Evolutionary conservation across 805 yeast species (phyloP).

Genomic region (Cephaloascus fragrans): DNA sequence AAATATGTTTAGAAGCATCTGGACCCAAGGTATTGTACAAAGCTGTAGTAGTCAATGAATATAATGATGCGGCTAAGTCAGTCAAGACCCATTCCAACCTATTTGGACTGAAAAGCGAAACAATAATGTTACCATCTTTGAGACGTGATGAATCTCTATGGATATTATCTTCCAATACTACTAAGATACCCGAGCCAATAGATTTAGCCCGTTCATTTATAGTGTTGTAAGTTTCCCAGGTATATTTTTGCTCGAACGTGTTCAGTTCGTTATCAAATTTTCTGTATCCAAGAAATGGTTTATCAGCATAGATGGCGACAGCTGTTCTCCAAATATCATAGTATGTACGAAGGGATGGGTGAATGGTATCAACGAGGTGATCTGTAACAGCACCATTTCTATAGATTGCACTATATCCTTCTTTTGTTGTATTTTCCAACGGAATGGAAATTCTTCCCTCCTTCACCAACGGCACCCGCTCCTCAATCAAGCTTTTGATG

Average conservation of each 20-base stretch:
- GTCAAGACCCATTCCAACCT: slow-evolving; percentile 26
- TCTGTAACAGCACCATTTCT: slow-evolving; percentile 11
- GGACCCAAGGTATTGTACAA: slow-evolving; percentile 31
- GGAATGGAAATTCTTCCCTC: neutral
- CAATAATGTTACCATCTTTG: slow-evolving; percentile 10
- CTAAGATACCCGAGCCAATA: slow-evolving; percentile 12
- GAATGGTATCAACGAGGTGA: slow-evolving; percentile 12
- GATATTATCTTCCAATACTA: slow-evolving; percentile 9
- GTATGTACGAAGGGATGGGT: slow-evolving; percentile 27
- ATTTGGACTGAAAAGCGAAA: slow-evolving; percentile 23
- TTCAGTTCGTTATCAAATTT: slow-evolving; percentile 22
- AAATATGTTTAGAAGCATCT: slow-evolving; percentile 21
- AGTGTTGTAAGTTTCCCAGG: slow-evolving; percentile 28
- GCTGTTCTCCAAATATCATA: slow-evolving; percentile 21
- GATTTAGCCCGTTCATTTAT: slow-evolving; percentile 7
- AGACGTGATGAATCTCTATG: slow-evolving; percentile 3
- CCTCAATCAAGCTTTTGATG: neutral
- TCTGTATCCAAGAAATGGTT: slow-evolving; percentile 27
- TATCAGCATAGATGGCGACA: slow-evolving; percentile 12
- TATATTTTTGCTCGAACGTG: slow-evolving; percentile 29
- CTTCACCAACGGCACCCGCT: neutral
- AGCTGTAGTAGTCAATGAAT: slow-evolving; percentile 25
- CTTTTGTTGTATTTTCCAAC: neutral
- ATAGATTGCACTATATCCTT: slow-evolving; percentile 7
- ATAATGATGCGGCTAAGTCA: slow-evolving; percentile 22